Evolutionary conservation across 2,329 filamentous ascomycete genomes (phyloP), one percentile per base, ranked within the genome.

Genomic region (Periconia macrospinosa): DNA sequence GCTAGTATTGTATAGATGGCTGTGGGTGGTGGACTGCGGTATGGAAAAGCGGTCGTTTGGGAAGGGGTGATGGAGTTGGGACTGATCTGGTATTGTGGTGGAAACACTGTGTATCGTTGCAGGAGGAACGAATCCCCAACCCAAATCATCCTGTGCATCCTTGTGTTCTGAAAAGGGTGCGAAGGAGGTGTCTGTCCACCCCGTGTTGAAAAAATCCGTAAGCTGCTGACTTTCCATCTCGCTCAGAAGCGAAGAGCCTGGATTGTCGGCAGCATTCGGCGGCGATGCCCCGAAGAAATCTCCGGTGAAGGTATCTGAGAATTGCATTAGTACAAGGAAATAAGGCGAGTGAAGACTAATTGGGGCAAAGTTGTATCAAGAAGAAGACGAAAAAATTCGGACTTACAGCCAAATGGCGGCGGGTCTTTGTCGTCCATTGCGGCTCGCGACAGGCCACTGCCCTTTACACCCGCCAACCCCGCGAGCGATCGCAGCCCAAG

Each of bases 391-490:
- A 37, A 10, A 14, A 37, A 8, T 6, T 13, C 11, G 11, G 11
- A 37, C 64, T 23, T 66, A 70, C 68, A 72, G 58, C 70, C 70
- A 61, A 73, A 73, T 14, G 70, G 70, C 58, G 60, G 57, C 41
- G 67, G 60, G 45, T 69, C 68, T 47, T 69, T 67, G 51, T 68
- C 61, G 61, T 66, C 62, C 70, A 73, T 73, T 63, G 60, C 61
- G 56, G 58, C 47, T 41, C 54, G 62, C 56, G 58, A 50, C 49
- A 59, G 63, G 61, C 61, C 54, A 59, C 52, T 66, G 57, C 60
- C 61, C 55, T 57, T 52, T 54, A 55, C 61, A 57, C 58, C 61
- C 60, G 58, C 68, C 60, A 62, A 56, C 54, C 59, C 59, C 63
- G 60, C 58, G 55, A 58, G 56, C 59, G 61, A 57, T 41, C 54